Conservation (phyloP, 2,329 filamentous ascomycete species). For the Fusarium coffeatum region DNA sequence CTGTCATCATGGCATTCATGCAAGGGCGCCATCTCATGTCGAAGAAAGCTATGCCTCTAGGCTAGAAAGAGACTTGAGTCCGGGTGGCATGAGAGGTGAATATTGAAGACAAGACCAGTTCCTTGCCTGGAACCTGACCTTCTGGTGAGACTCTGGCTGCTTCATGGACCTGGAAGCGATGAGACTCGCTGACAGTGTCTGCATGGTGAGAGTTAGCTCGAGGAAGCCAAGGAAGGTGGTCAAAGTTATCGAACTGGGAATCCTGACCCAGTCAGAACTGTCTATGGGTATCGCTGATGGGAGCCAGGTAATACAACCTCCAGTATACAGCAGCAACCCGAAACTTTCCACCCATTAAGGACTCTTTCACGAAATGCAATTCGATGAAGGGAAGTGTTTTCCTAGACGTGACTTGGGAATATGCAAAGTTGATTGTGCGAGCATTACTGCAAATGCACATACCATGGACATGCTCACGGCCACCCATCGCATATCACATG, state of each 20-base stretch:
- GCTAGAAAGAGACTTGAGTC: neutral
- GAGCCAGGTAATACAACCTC: neutral
- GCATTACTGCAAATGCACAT: neutral
- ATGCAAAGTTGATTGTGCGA: neutral
- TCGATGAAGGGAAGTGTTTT: neutral
- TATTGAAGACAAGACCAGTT: neutral
- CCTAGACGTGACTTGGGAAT: neutral
- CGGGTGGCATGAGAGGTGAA: neutral
- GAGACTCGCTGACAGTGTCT: neutral
- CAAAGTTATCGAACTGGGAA: neutral
- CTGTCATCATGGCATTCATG: neutral
- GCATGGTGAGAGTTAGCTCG: neutral
- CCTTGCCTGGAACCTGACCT: neutral
- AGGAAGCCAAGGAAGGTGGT: neutral
- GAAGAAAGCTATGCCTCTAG: neutral
- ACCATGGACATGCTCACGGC: neutral
- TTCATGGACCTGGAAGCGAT: neutral
- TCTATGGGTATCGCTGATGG: neutral
- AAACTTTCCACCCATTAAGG: neutral
- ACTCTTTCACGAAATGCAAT: neutral
- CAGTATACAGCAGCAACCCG: neutral
- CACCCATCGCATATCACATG: constrained; percentile 13
- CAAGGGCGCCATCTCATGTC: neutral
- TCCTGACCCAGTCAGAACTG: neutral
- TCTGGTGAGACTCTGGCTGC: neutral